Base-by-base conservation (phyloP, 257 asterid genomes). In the Forsythia suspensa region DNA sequence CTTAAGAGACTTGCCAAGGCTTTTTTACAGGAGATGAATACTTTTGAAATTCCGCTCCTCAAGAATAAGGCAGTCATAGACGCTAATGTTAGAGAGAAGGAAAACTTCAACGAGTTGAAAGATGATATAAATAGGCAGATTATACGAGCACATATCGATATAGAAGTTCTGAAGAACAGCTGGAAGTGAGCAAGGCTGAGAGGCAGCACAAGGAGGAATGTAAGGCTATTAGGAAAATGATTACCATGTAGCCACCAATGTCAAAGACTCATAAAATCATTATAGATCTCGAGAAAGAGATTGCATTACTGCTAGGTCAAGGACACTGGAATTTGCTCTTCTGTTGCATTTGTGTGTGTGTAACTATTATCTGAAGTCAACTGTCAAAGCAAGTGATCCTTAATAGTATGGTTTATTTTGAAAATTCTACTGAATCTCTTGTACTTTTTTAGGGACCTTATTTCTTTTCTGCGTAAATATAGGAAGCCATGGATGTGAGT, bases 161-260 rank as follows among this genome's bases (percentile, higher is more conserved):
- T 95, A 80, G 98, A 95, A 80, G 93, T 89, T 80, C 82, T 93
- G 83, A 95, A 95, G 94, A 93, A 89, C 77, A 97, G 88, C 89
- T 95, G 78, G 96, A 92, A 82, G 96, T 91, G 85, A 93, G 98
- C 86, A 93, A 93, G 90, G 91, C 92, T 65, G 99, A 93, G 87
- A 91, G 98, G 90, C 92, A 93, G 88, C 97, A 95, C 79, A 95
- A 95, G 74, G 99, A 95, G 86, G 97, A 93, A 85, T 94, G 96
- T 76, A 98, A 95, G 87, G 93, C 97, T 68, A 92, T 95, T 79
- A 90, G 98, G 91, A 93, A 80, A 86, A 81, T 92, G 87, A 90
- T 95, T 41, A 95, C 94, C 18, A 88, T 86, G 89, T 97, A 95
- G 83, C 95, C 98, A 2, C 96, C 99, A 10, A 91, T 98, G 77